phyloP scores from a whole-genome alignment of 208 protist species.

The Angomonas deanei region DNA sequence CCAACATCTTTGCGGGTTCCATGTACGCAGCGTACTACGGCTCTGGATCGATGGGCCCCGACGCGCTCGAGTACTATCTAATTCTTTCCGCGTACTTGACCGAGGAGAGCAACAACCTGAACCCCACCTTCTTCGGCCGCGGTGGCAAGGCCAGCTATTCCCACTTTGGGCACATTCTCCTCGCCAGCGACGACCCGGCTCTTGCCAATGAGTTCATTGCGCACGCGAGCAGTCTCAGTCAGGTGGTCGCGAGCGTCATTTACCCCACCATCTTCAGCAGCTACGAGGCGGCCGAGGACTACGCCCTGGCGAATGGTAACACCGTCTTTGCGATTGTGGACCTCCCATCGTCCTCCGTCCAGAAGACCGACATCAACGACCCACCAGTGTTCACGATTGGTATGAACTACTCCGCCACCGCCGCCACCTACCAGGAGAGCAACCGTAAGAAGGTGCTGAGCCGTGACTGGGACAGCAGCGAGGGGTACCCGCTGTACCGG shows the following conservation, averaged over 20 bases:
- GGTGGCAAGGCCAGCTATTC: conserved; percentile 29
- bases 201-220: conserved; percentile 38
- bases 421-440: conserved; percentile 39
- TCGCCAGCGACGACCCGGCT: conserved; percentile 32
- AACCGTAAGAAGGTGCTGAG: conserved; percentile 30
- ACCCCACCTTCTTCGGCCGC: conserved; percentile 51
- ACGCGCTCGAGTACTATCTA: conserved; percentile 54
- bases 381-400: conserved; percentile 62
- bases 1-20: conserved; percentile 11
- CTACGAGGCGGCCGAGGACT: conserved; percentile 39
- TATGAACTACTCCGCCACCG: conserved; percentile 86
- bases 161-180: conserved; percentile 67
- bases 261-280: conserved; percentile 29
- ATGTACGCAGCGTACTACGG: conserved; percentile 38
- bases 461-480: conserved; percentile 24
- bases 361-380: conserved; percentile 2
- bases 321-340: conserved; percentile 75
- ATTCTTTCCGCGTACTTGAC: conserved; percentile 39
- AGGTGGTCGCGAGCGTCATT: conserved; percentile 48
- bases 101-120: conserved; percentile 16
- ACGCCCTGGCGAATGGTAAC: conserved; percentile 36
- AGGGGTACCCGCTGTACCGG: conserved; percentile 59
- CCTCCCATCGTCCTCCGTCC: conserved; percentile 21
- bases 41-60: conserved; percentile 20
- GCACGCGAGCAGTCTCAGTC: conserved; percentile 35